phyloP scores from a whole-genome alignment of 371 early-diverging fungal genomes.

The Actinomucor elegans region DNA sequence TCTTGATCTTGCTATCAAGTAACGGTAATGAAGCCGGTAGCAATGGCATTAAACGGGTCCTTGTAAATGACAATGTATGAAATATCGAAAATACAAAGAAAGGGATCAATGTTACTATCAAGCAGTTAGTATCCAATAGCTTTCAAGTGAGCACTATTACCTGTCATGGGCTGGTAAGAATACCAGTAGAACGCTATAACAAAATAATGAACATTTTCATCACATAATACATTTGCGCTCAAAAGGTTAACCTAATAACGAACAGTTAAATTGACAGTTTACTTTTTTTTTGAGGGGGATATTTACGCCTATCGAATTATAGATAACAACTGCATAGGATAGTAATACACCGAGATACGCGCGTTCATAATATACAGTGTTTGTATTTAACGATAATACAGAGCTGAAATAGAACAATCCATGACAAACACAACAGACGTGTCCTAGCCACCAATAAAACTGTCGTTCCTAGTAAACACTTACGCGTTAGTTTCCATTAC shows the following conservation, averaged over 20 bases:
- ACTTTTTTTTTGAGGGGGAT: not conserved
- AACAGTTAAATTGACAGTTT: not conserved
- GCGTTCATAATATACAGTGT: constrained; percentile 50
- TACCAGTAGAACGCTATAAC: constrained; percentile 82
- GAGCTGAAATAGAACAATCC: constrained; percentile 39
- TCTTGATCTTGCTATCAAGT: constrained; percentile 54
- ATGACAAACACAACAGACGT: constrained; percentile 35
- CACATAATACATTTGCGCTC: constrained; percentile 51
- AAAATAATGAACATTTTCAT: constrained; percentile 90
- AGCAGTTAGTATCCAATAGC: constrained; percentile 7
- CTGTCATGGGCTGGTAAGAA: constrained; percentile 67
- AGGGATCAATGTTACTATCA: constrained; percentile 76
- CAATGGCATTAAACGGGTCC: not conserved
- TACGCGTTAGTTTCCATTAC: too few relatives aligned
- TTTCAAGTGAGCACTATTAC: constrained; percentile 36
- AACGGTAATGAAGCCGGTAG: constrained; percentile 18
- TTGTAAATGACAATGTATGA: constrained; percentile 71
- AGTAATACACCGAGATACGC: constrained; percentile 74
- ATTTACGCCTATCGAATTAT: constrained; percentile 77
- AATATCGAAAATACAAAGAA: constrained; percentile 82
- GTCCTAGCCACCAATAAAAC: constrained; percentile 59
- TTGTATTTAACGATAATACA: constrained; percentile 33
- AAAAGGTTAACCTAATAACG: not conserved
- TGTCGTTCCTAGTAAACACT: constrained; percentile 61
- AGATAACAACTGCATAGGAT: constrained; percentile 82